phyloP scores from a whole-genome alignment of 768 basidiomycete species.

The Amanita pallidorosea region DNA sequence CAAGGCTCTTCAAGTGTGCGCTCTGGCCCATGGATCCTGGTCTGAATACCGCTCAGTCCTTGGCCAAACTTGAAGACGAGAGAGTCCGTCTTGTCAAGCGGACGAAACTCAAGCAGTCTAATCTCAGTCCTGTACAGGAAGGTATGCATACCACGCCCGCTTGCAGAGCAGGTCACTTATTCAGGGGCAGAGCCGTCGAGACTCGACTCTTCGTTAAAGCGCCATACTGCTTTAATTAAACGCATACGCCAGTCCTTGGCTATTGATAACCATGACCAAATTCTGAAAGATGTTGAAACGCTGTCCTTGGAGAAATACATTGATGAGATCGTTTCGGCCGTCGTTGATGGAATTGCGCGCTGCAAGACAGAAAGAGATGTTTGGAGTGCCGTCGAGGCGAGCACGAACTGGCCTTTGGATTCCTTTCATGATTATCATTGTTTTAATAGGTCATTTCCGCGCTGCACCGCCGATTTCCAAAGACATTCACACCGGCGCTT shows the following conservation, averaged over 20 bases:
- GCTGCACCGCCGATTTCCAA: conserved; percentile 79
- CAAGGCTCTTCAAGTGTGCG: neutral
- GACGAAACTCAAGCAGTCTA: conserved; percentile 45
- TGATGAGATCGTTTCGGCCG: conserved; percentile 85
- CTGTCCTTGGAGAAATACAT: conserved; percentile 92
- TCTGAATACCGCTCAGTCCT: conserved; percentile 13
- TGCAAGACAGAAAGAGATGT: conserved; percentile 93
- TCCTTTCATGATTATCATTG: conserved; percentile 3
- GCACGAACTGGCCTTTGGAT: conserved; percentile 3
- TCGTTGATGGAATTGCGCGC: conserved; percentile 72
- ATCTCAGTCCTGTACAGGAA: conserved; percentile 35
- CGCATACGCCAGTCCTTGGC: conserved; percentile 83
- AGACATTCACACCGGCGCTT: conserved; percentile 66
- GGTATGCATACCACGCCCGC: conserved; percentile 22
- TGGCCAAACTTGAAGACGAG: conserved; percentile 30
- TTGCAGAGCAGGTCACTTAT: conserved; percentile 2
- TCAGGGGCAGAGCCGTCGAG: conserved; percentile 48
- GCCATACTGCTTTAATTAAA: conserved; percentile 93
- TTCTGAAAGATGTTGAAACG: conserved; percentile 86
- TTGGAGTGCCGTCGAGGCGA: conserved; percentile 87
- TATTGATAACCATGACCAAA: conserved; percentile 70
- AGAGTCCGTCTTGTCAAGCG: conserved; percentile 44
- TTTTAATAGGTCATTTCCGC: conserved; percentile 67
- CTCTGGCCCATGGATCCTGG: conserved; percentile 19
- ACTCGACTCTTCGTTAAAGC: conserved; percentile 90